These are phyloP conservation scores for Penicillium odoratum DNA, from an alignment of 495 filamentous ascomycete genomes.

Conservation along the genomic window DNA sequence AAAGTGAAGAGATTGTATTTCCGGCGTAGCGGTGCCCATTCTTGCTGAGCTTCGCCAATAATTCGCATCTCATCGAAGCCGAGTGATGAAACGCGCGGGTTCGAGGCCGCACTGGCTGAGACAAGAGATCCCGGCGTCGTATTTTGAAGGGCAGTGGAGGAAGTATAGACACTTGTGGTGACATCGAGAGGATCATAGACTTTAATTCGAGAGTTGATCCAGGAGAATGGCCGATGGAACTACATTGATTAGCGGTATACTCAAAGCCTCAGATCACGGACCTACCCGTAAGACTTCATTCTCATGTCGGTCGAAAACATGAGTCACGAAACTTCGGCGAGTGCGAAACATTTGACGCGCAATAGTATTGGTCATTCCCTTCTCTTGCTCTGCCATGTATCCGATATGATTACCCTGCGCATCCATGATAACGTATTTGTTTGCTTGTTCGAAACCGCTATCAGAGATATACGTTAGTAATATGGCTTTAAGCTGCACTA, in stretches of 20 bases:
- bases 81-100: conserved; percentile 52
- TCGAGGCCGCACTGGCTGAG: conserved; percentile 36
- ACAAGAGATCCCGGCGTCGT: conserved; percentile 42
- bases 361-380: conserved; percentile 57
- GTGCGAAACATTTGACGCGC: conserved; percentile 65
- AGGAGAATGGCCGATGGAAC: conserved; percentile 70
- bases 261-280: not conserved
- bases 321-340: conserved; percentile 67
- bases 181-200: conserved; percentile 60
- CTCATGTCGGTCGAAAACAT: conserved; percentile 67
- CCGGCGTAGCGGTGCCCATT: conserved; percentile 65
- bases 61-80: conserved; percentile 59
- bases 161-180: conserved; percentile 26
- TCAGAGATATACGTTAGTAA: conserved; percentile 5
- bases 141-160: conserved; percentile 46
- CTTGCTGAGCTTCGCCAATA: conserved; percentile 66
- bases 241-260: conserved; percentile 17
- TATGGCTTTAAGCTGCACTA: not conserved
- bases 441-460: conserved; percentile 70
- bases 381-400: conserved; percentile 68
- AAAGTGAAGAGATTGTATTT: conserved; percentile 70
- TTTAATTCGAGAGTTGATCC: conserved; percentile 63
- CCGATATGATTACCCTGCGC: conserved; percentile 67
- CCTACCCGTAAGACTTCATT: conserved; percentile 62
- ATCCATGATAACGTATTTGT: conserved; percentile 71